phyloP scores from a whole-genome alignment of 805 yeast genomes.

The Kodamaea laetipori region DNA sequence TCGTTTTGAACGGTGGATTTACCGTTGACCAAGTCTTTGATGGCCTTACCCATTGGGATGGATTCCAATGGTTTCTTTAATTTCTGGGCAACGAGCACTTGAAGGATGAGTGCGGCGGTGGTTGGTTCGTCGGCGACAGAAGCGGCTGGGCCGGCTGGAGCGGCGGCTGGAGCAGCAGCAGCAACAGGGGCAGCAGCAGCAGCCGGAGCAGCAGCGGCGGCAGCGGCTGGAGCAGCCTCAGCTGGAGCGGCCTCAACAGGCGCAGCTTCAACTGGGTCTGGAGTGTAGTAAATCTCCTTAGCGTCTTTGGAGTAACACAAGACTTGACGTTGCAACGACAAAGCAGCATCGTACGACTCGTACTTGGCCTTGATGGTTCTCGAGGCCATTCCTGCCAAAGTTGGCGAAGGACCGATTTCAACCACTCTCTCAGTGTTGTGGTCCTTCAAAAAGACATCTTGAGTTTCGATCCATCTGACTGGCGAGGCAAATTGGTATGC shows the following conservation, averaged over 20 bases:
- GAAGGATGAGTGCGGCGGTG: conserved; percentile 78
- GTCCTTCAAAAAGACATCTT: conserved; percentile 93
- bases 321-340: conserved; percentile 90
- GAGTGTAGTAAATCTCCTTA: conserved; percentile 93
- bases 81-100: conserved; percentile 92
- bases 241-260: conserved; percentile 26
- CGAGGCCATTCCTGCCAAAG: conserved; percentile 97
- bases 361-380: conserved; percentile 94
- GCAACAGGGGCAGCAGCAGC: conserved; percentile 59
- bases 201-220: conserved; percentile 59
- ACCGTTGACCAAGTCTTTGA: conserved; percentile 97
- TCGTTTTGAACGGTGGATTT: conserved; percentile 98
- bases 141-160: conserved; percentile 79
- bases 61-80: conserved; percentile 87
- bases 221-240: conserved; percentile 43
- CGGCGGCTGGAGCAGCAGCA: conserved; percentile 60
- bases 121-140: conserved; percentile 89
- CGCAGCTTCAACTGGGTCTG: conserved; percentile 65
- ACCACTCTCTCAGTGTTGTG: conserved; percentile 96
- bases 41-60: conserved; percentile 86
- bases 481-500: conserved; percentile 99
- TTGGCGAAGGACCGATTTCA: conserved; percentile 98
- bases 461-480: conserved; percentile 99
- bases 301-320: conserved; percentile 94
- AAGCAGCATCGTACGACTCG: conserved; percentile 97